These are phyloP conservation scores for Cryptosporidium baileyi DNA, from an alignment of 169 alveolate species.

Conservation along the genomic window DNA sequence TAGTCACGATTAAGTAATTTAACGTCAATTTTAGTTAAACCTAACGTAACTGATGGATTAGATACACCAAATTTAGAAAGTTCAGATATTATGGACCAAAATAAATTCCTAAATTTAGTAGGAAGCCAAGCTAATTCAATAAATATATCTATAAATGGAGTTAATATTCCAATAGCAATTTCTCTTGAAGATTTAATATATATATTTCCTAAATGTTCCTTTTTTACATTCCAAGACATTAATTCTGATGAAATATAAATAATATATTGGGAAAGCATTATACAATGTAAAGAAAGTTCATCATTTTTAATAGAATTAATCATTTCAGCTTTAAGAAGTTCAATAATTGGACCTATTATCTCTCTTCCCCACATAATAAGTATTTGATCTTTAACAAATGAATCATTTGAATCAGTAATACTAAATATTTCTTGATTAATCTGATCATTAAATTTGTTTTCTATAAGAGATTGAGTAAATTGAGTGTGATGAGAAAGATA, in stretches of 20 bases:
- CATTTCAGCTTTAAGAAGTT: slow-evolving; percentile 30
- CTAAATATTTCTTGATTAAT: slow-evolving; percentile 3
- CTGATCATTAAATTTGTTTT: neutral
- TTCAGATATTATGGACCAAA: slow-evolving; percentile 63
- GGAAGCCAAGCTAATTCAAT: slow-evolving; percentile 66
- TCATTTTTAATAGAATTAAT: neutral
- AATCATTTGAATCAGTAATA: slow-evolving; percentile 13
- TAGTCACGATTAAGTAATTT: no score
- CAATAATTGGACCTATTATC: slow-evolving; percentile 48
- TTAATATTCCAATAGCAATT: slow-evolving; percentile 20
- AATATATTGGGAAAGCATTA: slow-evolving; percentile 56
- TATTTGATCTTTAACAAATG: slow-evolving; percentile 30
- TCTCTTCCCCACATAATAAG: slow-evolving; percentile 62
- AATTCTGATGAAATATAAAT: slow-evolving; percentile 51
- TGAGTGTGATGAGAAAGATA: slow-evolving; percentile 48
- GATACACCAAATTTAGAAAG: slow-evolving; percentile 35
- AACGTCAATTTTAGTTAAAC: slow-evolving; percentile 11
- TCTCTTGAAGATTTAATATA: slow-evolving; percentile 37
- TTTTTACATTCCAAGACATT: slow-evolving; percentile 1
- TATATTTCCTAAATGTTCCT: neutral
- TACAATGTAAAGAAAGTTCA: slow-evolving; percentile 2
- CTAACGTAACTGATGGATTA: slow-evolving; percentile 45
- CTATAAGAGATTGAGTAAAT: slow-evolving; percentile 41
- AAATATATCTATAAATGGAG: slow-evolving; percentile 40
- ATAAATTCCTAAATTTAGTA: slow-evolving; percentile 1